Conservation (phyloP, 805 yeast genomes). For the Saccharomycopsis sp. region DNA sequence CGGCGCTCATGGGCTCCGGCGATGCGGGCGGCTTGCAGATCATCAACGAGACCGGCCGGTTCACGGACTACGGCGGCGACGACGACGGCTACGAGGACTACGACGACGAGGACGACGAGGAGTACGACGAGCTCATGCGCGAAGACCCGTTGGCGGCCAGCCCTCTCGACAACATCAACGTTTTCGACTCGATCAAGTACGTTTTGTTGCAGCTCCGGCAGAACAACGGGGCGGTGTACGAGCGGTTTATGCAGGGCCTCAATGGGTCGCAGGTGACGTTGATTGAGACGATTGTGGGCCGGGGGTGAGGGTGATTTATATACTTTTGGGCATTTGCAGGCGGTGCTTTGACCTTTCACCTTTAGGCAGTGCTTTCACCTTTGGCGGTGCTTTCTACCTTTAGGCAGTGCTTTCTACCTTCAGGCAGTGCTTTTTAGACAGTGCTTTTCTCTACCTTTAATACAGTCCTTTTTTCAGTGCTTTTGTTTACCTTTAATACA, state of each 20-base stretch:
- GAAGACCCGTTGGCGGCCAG: constrained; percentile 80
- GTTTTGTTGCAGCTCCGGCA: constrained; percentile 44
- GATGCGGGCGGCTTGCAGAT: constrained; percentile 28
- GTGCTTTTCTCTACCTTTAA: no score
- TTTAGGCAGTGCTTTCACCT: no score
- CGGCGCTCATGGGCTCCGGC: constrained; percentile 26
- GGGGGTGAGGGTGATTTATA: no score
- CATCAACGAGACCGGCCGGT: constrained; percentile 28
- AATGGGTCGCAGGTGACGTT: constrained; percentile 7
- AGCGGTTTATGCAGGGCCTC: constrained; percentile 35
- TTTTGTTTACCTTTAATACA: no score
- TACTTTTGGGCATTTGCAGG: no score
- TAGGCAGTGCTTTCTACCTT: no score
- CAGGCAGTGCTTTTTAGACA: no score
- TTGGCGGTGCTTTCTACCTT: no score
- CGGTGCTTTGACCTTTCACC: no score
- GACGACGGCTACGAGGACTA: constrained; percentile 26
- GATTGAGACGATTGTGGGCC: constrained; percentile 6
- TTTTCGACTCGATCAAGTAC: constrained; percentile 58
- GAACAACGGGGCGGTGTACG: constrained; percentile 42
- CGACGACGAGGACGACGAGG: constrained; percentile 32
- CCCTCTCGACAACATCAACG: constrained; percentile 70
- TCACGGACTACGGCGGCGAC: constrained; percentile 24
- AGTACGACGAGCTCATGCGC: constrained; percentile 64
- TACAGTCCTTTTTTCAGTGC: no score